These are phyloP conservation scores for Plasmodium blacklocki DNA, from an alignment of 169 alveolate genomes.

Conservation along the genomic window DNA sequence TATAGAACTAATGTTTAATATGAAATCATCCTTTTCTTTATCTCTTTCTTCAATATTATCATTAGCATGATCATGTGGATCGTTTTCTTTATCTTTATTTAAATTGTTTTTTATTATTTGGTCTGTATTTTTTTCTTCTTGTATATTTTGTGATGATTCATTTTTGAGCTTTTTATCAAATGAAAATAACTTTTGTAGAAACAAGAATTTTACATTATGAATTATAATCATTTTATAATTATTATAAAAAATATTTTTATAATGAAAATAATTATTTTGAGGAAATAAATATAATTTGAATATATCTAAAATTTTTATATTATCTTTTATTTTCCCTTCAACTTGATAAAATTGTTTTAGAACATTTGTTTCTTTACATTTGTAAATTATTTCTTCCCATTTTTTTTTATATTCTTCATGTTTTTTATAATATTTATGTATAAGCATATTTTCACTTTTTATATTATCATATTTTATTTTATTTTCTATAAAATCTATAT, in stretches of 20 bases:
- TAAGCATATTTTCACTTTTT: not conserved
- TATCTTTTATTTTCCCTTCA: not conserved
- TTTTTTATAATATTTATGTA: not conserved
- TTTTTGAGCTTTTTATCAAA: constrained; percentile 15
- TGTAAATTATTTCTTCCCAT: constrained; percentile 7
- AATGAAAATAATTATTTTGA: not conserved
- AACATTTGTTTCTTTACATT: constrained; percentile 5
- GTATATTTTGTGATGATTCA: not conserved
- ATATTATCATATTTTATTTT: not conserved
- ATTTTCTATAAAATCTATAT: not conserved
- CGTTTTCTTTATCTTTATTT: not conserved
- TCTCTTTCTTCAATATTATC: not conserved
- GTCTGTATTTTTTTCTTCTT: not conserved
- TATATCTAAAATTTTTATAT: constrained; percentile 19
- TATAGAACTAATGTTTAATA: not conserved
- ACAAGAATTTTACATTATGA: constrained; percentile 24
- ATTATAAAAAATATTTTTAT: constrained; percentile 29
- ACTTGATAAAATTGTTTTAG: constrained; percentile 1
- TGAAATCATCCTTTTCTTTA: no score
- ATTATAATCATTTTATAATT: constrained; percentile 34
- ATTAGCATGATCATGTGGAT: no score
- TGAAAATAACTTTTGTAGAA: constrained; percentile 23
- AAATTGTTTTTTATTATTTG: not conserved
- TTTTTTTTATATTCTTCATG: constrained; percentile 7
- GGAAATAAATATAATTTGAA: constrained; percentile 27